Evolutionary conservation across 768 basidiomycete genomes (phyloP).

Genomic region (Amanita inopinata): DNA sequence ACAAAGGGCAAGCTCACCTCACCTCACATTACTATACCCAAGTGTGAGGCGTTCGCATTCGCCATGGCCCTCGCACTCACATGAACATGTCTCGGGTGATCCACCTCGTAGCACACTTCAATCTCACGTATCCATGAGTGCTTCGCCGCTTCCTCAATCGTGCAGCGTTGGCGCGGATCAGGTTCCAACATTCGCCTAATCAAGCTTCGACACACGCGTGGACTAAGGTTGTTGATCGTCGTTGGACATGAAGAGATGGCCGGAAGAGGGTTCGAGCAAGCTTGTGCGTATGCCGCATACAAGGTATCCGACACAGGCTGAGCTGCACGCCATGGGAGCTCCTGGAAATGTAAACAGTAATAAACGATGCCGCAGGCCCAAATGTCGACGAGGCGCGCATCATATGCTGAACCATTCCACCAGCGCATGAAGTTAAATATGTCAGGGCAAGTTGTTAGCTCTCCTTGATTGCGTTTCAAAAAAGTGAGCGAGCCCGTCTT

Average conservation of each 20-base stretch:
- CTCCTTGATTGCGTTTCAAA: too few relatives aligned
- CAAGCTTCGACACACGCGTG: slow-evolving; percentile 72
- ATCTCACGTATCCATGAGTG: slow-evolving; percentile 75
- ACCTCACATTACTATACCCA: background rate
- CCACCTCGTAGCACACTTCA: slow-evolving; percentile 68
- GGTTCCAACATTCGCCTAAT: slow-evolving; percentile 95
- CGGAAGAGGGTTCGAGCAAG: slow-evolving; percentile 38
- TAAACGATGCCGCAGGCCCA: slow-evolving; percentile 98
- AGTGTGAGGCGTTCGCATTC: background rate
- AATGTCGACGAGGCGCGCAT: slow-evolving; percentile 93
- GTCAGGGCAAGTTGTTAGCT: too few relatives aligned
- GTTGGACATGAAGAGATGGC: slow-evolving; percentile 39
- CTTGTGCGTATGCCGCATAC: slow-evolving; percentile 66
- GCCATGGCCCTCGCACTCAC: slow-evolving; percentile 54
- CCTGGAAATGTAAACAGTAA: slow-evolving; percentile 97
- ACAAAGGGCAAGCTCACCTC: too few relatives aligned
- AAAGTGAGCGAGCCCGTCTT: slow-evolving; percentile 35
- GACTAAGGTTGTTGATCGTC: slow-evolving; percentile 84
- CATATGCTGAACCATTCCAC: slow-evolving; percentile 61
- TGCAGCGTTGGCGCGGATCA: slow-evolving; percentile 64
- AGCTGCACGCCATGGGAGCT: slow-evolving; percentile 95
- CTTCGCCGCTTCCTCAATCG: slow-evolving; percentile 73
- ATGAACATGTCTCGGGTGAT: slow-evolving; percentile 64
- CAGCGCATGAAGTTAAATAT: slow-evolving; percentile 24
- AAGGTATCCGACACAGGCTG: slow-evolving; percentile 65